Base-by-base conservation (phyloP, 164 flowering plant genomes). In the Stephania yunnanensis region DNA sequence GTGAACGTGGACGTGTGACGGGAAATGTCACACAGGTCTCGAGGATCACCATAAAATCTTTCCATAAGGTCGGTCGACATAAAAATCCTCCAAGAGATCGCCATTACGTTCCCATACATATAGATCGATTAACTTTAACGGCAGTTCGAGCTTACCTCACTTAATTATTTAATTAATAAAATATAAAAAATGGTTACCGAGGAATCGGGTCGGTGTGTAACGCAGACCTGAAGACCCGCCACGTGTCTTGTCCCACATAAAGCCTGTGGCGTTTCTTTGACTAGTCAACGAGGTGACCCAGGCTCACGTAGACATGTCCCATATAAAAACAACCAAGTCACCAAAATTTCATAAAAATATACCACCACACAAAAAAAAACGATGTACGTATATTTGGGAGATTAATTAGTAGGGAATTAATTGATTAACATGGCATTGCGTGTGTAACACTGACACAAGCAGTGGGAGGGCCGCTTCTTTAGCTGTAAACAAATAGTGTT, bases 171-270 rank as follows among this genome's bases (percentile, higher is more conserved):
- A 36, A 36, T 36, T 36, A 25, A 25, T 71, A 71, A 71, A 71
- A 71, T 46, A 71, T 6, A 46, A 0, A 36, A 52, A 12, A 71
- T 71, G 12, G 64, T 71, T 71, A 29, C 73, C 73, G 76, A 74
- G 76, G 76, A 42, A 74, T 65, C 76, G 58, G 76, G 70, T 64
- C 61, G 70, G 70, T 72, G 46, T 36, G 74, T 72, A 71, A 71
- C 73, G 42, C 64, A 22, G 20, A 22, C 63, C 36, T 31, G 5
- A 9, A 25, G 58, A 58, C 3, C 31, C n/a, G 58, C 73, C 73
- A 71, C 73, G 58, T 71, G 73, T 46, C 73, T 0, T 71, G 53
- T 46, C 45, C 5, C 20, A 29, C 17, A 48, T 4, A 71, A 13
- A 22, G 73, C 53, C 42, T 50, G 8, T 15, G 42, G 68, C 10